A percentile compares a stretch with the other conserved stretches of the same genome.
phyloP scores from a whole-genome alignment of 2,329 filamentous ascomycete genomes.

The Emergomyces pasteurianus region DNA sequence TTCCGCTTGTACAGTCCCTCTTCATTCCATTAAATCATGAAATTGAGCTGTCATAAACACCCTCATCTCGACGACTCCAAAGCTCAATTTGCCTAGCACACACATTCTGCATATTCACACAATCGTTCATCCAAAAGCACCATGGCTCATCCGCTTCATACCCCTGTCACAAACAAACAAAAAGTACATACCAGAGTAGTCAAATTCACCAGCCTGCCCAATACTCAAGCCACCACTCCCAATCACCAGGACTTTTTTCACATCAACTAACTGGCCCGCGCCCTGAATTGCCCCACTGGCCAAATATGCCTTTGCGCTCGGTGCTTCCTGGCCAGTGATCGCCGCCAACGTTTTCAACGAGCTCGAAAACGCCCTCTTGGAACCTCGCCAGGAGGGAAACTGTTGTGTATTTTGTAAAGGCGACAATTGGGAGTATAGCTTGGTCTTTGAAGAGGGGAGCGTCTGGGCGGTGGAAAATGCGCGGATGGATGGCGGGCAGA shows the following conservation, averaged over 20 bases:
- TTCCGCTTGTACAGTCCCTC: not conserved
- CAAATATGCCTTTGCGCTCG: slow-evolving; percentile 76
- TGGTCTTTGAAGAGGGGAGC: slow-evolving; percentile 18
- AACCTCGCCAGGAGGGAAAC: slow-evolving; percentile 27
- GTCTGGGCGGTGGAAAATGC: slow-evolving; percentile 28
- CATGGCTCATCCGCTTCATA: too few relatives aligned
- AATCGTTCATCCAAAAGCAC: not conserved
- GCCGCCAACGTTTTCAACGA: slow-evolving; percentile 26
- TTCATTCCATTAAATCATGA: not conserved
- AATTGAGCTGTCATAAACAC: not conserved
- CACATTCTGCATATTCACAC: not conserved
- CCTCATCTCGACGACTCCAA: not conserved
- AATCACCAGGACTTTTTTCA: slow-evolving; percentile 96
- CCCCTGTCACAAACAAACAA: not conserved
- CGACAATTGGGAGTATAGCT: slow-evolving; percentile 22
- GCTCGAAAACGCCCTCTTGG: slow-evolving; percentile 33
- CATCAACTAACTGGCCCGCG: slow-evolving; percentile 64
- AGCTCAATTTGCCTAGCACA: not conserved
- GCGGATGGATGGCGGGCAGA: slow-evolving; percentile 25
- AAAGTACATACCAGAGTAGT: slow-evolving; percentile 74
- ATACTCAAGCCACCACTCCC: slow-evolving; percentile 91
- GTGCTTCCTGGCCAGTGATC: slow-evolving; percentile 51
- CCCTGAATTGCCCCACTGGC: slow-evolving; percentile 76
- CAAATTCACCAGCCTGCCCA: slow-evolving; percentile 95
- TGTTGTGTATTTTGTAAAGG: slow-evolving; percentile 14